phyloP scores from a whole-genome alignment of 2,329 filamentous ascomycete species.

The Ophidiomyces ophidiicola region DNA sequence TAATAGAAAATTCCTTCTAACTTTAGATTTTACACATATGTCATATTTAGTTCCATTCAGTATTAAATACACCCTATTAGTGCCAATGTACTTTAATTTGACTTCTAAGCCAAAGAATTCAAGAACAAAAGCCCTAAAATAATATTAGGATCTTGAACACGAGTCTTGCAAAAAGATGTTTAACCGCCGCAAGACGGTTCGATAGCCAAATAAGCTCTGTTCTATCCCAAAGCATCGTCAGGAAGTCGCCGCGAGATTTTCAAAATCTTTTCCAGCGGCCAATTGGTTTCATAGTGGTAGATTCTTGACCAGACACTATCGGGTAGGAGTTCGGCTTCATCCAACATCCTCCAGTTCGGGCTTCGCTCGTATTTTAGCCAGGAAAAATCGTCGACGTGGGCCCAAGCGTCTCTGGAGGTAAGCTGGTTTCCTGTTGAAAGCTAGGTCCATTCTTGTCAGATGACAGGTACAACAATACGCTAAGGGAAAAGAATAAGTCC shows the following conservation, averaged over 20 bases:
- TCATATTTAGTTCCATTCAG: too few species aligned
- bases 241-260: slow-evolving; percentile 25
- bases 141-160: too few species aligned
- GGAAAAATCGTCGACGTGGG: slow-evolving; percentile 92
- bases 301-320: slow-evolving; percentile 57
- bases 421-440: slow-evolving; percentile 23
- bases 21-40: too few species aligned
- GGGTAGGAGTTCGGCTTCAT: slow-evolving; percentile 46
- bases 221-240: slow-evolving; percentile 12
- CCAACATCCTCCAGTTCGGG: slow-evolving; percentile 72
- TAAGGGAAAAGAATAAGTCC: too few species aligned
- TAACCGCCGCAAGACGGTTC: neutral
- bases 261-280: slow-evolving; percentile 55
- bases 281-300: slow-evolving; percentile 51
- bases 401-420: slow-evolving; percentile 56
- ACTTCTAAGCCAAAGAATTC: too few species aligned
- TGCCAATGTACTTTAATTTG: too few species aligned
- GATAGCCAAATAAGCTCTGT: neutral
- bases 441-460: slow-evolving; percentile 16
- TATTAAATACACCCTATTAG: too few species aligned
- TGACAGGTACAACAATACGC: too few species aligned
- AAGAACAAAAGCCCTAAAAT: too few species aligned
- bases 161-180: too few species aligned
- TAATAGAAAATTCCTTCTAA: neutral
- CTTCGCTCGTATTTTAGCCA: slow-evolving; percentile 80